Conservation (phyloP, 306 rosid genomes). For the Calophaca sinica region DNA sequence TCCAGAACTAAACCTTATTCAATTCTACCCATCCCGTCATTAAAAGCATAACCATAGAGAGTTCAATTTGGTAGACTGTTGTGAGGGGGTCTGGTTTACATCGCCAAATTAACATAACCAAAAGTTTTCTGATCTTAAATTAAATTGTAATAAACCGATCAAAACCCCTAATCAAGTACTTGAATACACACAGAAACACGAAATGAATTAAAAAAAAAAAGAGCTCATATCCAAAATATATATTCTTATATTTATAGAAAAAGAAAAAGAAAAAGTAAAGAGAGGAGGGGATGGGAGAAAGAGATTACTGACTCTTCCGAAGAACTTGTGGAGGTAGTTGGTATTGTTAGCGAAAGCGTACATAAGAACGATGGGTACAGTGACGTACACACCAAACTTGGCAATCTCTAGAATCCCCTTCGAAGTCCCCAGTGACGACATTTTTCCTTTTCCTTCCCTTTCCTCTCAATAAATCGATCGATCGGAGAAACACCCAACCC, state of each 20-base stretch:
- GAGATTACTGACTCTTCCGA: conserved; percentile 72
- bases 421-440: conserved; percentile 78
- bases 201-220: not conserved
- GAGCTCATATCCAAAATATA: not conserved
- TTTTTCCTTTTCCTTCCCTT: not conserved
- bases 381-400: conserved; percentile 81
- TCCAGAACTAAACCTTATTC: conserved; percentile 13
- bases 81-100: too few relatives aligned
- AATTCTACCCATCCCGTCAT: too few relatives aligned
- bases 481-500: too few relatives aligned
- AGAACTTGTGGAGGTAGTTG: conserved; percentile 71
- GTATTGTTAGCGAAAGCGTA: conserved; percentile 74
- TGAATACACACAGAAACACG: not conserved
- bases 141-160: not conserved
- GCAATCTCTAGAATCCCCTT: conserved; percentile 87
- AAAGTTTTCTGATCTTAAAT: not conserved
- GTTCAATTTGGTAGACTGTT: too few relatives aligned
- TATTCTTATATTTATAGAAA: not conserved
- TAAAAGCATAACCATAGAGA: too few relatives aligned
- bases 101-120: not conserved
- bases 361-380: conserved; percentile 81
- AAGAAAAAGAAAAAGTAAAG: too few relatives aligned
- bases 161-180: not conserved
- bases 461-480: too few relatives aligned
- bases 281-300: too few relatives aligned